Conservation (phyloP, 768 basidiomycete genomes). For the Scleroderma citrinum region DNA sequence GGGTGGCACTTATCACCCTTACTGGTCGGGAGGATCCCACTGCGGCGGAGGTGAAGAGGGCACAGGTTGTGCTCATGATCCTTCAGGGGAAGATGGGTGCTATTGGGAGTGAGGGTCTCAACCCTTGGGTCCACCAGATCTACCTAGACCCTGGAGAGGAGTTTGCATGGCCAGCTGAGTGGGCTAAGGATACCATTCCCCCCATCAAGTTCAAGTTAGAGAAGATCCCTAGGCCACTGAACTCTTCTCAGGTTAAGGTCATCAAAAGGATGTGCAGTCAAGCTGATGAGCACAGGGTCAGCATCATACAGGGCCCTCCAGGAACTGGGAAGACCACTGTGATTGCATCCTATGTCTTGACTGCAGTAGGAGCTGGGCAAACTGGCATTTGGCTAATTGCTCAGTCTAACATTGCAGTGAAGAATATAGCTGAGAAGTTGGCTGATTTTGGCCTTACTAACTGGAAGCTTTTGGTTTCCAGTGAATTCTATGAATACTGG, state of each 20-base stretch:
- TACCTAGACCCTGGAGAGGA: constrained; percentile 24
- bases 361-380: constrained; percentile 34
- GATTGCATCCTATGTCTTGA: constrained; percentile 56
- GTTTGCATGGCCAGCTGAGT: constrained; percentile 35
- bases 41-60: constrained; percentile 44
- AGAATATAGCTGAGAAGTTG: constrained; percentile 83
- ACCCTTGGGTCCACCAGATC: constrained; percentile 34
- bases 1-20: constrained; percentile 35
- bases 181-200: constrained; percentile 12
- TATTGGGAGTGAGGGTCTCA: constrained; percentile 23
- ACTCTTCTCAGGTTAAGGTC: constrained; percentile 34
- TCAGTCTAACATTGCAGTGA: constrained; percentile 84
- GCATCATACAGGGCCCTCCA: constrained; percentile 46
- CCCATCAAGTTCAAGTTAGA: constrained; percentile 12
- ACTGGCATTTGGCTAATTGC: constrained; percentile 74
- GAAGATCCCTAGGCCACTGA: constrained; percentile 27
- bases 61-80: constrained; percentile 23
- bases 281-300: constrained; percentile 30
- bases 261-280: constrained; percentile 34
- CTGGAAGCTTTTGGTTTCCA: constrained; percentile 70
- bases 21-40: constrained; percentile 55
- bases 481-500: constrained; percentile 63
- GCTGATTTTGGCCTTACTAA: constrained; percentile 42
- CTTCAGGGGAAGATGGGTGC: constrained; percentile 28
- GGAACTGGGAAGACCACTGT: constrained; percentile 74